phyloP scores from a whole-genome alignment of 2,329 filamentous ascomycete genomes.

The Pyrenophora tritici-repentis region DNA sequence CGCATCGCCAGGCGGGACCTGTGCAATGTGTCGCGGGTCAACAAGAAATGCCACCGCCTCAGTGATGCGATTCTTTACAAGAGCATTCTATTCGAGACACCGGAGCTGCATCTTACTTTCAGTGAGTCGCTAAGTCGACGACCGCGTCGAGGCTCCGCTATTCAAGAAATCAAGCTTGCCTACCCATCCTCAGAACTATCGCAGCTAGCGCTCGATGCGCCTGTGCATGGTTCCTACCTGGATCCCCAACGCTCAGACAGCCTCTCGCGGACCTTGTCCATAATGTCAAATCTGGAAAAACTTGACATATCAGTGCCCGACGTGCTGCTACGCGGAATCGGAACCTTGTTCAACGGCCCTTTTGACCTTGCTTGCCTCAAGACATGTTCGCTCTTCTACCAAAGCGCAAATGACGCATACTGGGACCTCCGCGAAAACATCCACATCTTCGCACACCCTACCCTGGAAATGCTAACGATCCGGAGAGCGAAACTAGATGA shows the following conservation, averaged over 20 bases:
- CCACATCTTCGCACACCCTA: conserved; percentile 42
- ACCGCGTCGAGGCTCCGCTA: conserved; percentile 40
- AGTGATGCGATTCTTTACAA: conserved; percentile 42
- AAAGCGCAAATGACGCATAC: conserved; percentile 38
- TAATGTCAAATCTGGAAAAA: conserved; percentile 42
- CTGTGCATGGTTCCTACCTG: conserved; percentile 32
- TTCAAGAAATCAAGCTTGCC: conserved; percentile 38
- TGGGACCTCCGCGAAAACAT: conserved; percentile 44
- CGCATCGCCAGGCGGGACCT: conserved; percentile 32
- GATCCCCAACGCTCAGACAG: conserved; percentile 33
- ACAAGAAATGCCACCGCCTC: conserved; percentile 37
- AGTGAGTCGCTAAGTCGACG: conserved; percentile 39
- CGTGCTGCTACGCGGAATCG: conserved; percentile 36
- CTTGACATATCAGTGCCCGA: conserved; percentile 42
- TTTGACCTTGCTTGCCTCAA: conserved; percentile 42
- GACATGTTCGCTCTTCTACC: conserved; percentile 38
- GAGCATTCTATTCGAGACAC: conserved; percentile 38
- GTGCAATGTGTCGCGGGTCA: conserved; percentile 37
- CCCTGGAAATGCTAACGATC: conserved; percentile 35
- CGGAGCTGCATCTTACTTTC: conserved; percentile 41
- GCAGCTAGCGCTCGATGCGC: conserved; percentile 35
- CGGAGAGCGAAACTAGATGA: conserved; percentile 39
- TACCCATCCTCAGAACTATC: conserved; percentile 41
- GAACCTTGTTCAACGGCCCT: conserved; percentile 40
- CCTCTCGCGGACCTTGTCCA: conserved; percentile 38